Evolutionary conservation across 2,329 filamentous ascomycete genomes (phyloP).

Genomic region (Ceratocystis albifundus): DNA sequence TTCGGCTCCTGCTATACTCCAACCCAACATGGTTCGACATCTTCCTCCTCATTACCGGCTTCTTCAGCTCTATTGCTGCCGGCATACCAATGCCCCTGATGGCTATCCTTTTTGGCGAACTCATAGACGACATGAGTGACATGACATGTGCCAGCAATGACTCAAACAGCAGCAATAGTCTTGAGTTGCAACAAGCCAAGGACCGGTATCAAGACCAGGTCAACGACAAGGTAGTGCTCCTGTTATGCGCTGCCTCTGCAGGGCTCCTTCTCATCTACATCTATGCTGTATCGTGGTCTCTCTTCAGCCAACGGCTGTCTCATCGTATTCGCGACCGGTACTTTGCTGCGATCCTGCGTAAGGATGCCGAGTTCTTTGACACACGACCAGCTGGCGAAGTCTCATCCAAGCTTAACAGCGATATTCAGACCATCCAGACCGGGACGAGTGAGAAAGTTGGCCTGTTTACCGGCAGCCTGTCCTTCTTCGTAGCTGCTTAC

Average conservation of each 20-base stretch:
- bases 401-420: conserved; percentile 50
- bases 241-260: conserved; percentile 53
- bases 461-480: conserved; percentile 48
- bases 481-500: conserved; percentile 57
- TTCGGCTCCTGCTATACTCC: conserved; percentile 37
- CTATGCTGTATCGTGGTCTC: conserved; percentile 52
- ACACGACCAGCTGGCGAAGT: conserved; percentile 51
- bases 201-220: conserved; percentile 34
- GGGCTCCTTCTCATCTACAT: conserved; percentile 53
- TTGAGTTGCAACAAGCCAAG: conserved; percentile 21
- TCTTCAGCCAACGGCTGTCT: conserved; percentile 52
- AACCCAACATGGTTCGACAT: conserved; percentile 36
- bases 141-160: conserved; percentile 39
- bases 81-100: conserved; percentile 53
- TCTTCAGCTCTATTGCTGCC: conserved; percentile 41
- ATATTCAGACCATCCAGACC: conserved; percentile 54
- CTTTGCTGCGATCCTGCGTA: conserved; percentile 45
- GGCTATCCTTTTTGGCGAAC: conserved; percentile 52
- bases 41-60: conserved; percentile 34
- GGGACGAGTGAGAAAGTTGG: conserved; percentile 63
- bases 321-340: conserved; percentile 52
- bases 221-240: conserved; percentile 46
- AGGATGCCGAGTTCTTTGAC: conserved; percentile 55
- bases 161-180: conserved; percentile 10
- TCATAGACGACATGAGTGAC: conserved; percentile 49